phyloP scores from a whole-genome alignment of 176 grass and related monocot genomes.

The Canna indica region DNA sequence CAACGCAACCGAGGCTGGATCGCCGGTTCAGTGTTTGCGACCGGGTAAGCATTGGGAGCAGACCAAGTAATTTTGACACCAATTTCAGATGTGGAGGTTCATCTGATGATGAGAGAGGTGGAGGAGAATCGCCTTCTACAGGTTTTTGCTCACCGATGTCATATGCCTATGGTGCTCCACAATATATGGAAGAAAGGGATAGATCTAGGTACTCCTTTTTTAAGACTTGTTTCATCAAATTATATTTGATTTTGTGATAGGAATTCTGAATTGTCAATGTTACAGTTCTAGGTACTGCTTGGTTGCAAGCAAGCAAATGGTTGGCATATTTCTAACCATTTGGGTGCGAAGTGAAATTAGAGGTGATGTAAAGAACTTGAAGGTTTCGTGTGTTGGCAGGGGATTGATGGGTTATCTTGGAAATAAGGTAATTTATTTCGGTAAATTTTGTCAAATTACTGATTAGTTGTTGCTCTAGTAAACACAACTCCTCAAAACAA shows the following conservation, averaged over 20 bases:
- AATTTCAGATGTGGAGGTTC: conserved; percentile 45
- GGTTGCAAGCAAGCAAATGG: conserved; percentile 97
- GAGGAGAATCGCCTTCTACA: conserved; percentile 24
- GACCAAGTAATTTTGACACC: conserved; percentile 62
- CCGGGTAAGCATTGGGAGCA: conserved; percentile 37
- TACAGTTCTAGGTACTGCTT: conserved; percentile 61
- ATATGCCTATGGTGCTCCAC: conserved; percentile 36
- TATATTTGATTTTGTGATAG: neutral
- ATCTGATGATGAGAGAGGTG: conserved; percentile 43
- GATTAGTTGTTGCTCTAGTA: neutral
- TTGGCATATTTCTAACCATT: conserved; percentile 91
- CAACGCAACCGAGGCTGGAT: conserved; percentile 46
- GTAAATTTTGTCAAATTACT: neutral
- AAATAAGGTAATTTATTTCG: conserved; percentile 58
- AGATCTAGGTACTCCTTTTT: conserved; percentile 50
- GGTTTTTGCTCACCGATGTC: conserved; percentile 39
- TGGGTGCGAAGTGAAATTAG: conserved; percentile 81
- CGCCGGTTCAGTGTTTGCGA: conserved; percentile 83
- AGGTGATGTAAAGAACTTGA: conserved; percentile 78
- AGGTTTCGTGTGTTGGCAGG: conserved; percentile 92
- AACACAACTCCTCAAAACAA: neutral
- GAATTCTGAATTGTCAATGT: conserved; percentile 10
- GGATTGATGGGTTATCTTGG: conserved; percentile 99
- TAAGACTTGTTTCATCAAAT: neutral
- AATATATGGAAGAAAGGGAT: conserved; percentile 39